These are phyloP conservation scores for Penicillium macrosclerotiorum DNA, from an alignment of 495 filamentous ascomycete genomes.

Conservation along the genomic window DNA sequence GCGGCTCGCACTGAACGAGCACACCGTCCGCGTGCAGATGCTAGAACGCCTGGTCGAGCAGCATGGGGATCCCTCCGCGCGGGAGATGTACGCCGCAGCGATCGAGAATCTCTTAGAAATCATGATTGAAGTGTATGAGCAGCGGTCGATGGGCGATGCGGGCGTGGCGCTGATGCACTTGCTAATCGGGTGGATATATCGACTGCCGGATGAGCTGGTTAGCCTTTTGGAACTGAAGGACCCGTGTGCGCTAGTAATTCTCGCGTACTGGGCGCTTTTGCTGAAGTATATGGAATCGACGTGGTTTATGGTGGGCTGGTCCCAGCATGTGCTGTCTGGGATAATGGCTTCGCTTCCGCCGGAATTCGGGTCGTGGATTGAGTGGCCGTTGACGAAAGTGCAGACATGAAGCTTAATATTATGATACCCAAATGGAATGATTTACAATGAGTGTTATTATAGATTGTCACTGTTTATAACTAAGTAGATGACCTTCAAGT, in stretches of 20 bases:
- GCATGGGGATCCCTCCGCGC: not conserved
- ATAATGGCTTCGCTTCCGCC: conserved; percentile 20
- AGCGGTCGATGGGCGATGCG: conserved; percentile 7
- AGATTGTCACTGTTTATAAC: too few relatives aligned
- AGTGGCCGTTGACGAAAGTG: conserved; percentile 28
- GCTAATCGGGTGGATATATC: conserved; percentile 39
- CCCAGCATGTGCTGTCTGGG: conserved; percentile 34
- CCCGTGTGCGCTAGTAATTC: conserved; percentile 34
- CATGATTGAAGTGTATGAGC: conserved; percentile 22
- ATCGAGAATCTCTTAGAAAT: conserved; percentile 17
- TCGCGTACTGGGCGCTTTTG: conserved; percentile 42
- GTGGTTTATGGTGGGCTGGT: conserved; percentile 43
- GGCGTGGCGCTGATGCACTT: conserved; percentile 22
- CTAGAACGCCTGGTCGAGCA: conserved; percentile 16
- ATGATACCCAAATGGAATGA: not conserved
- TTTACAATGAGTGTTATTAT: too few relatives aligned
- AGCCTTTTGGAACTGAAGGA: conserved; percentile 29
- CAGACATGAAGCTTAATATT: not conserved
- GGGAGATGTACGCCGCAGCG: conserved; percentile 6
- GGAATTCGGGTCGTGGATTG: conserved; percentile 28
- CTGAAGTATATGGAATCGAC: conserved; percentile 31
- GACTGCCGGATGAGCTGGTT: conserved; percentile 31
- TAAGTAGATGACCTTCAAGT: too few relatives aligned
- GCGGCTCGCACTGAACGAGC: conserved; percentile 16
- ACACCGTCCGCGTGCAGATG: conserved; percentile 14